These are phyloP conservation scores for Diaporthe amygdali DNA, from an alignment of 2,329 filamentous ascomycete species.

Conservation along the genomic window DNA sequence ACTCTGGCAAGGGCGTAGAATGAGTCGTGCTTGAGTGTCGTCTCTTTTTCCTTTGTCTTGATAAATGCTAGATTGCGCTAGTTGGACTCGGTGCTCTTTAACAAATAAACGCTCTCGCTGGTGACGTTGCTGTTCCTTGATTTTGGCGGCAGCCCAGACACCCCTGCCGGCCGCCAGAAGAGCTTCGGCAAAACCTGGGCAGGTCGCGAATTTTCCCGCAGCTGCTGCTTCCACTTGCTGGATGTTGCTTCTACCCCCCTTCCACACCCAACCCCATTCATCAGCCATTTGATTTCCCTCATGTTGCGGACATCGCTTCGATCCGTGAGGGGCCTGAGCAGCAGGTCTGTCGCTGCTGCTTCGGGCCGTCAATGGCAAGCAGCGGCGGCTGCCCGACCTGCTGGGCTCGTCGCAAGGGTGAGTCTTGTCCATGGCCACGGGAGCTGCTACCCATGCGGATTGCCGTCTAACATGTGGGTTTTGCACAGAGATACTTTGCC, in stretches of 20 bases:
- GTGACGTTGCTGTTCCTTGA: conserved; percentile 16
- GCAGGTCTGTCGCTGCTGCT: conserved; percentile 57
- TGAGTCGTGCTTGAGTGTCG: too few relatives aligned
- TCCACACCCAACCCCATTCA: conserved; percentile 15
- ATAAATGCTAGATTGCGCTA: background rate
- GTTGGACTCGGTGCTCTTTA: background rate
- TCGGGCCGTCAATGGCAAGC: conserved; percentile 65
- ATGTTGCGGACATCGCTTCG: conserved; percentile 75
- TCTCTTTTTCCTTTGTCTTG: background rate
- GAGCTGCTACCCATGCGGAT: conserved; percentile 20
- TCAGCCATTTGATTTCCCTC: conserved; percentile 55
- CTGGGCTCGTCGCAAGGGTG: conserved; percentile 47
- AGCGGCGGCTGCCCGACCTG: conserved; percentile 41
- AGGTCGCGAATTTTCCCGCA: conserved; percentile 27
- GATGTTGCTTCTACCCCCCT: conserved; percentile 9
- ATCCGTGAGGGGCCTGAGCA: conserved; percentile 65
- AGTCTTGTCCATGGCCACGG: conserved; percentile 29
- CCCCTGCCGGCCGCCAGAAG: conserved; percentile 22
- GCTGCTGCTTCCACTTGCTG: conserved; percentile 9
- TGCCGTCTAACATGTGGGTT: conserved; percentile 23
- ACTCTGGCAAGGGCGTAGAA: background rate
- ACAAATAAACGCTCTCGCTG: background rate
- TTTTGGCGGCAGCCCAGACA: conserved; percentile 9
- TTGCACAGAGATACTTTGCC: conserved; percentile 61
- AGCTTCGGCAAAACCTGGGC: conserved; percentile 27